Evolutionary conservation across 805 yeast species (phyloP).

Genomic region (Barnettozyma botsteinii): DNA sequence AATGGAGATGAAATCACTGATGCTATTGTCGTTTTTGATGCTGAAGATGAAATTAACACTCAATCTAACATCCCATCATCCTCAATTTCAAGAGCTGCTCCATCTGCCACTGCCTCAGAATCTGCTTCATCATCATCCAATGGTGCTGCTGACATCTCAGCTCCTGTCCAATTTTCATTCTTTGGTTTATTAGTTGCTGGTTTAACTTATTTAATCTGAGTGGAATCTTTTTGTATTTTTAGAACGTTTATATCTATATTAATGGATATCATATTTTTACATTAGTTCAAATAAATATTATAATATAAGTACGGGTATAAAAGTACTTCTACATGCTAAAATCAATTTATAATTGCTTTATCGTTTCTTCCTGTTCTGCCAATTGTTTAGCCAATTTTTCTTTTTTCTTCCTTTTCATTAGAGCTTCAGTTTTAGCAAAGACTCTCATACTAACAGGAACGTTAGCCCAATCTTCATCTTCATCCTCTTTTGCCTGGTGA

Average conservation of each 20-base stretch:
- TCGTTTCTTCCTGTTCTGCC: slow-evolving; percentile 1
- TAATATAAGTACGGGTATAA: too few species aligned
- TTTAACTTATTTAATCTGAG: slow-evolving; percentile 36
- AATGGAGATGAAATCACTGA: slow-evolving; percentile 29
- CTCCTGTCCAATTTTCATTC: slow-evolving; percentile 12
- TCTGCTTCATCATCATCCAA: slow-evolving; percentile 16
- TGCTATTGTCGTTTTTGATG: slow-evolving; percentile 34
- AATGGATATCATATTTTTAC: too few species aligned
- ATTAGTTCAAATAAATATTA: too few species aligned
- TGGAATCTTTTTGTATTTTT: too few species aligned
- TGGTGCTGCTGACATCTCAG: slow-evolving; percentile 7
- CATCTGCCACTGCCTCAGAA: slow-evolving; percentile 18
- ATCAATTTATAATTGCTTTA: too few species aligned
- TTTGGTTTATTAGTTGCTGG: slow-evolving; percentile 30
- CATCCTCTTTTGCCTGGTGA: slow-evolving; percentile 26
- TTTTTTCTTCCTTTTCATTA: slow-evolving; percentile 35
- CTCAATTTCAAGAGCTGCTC: slow-evolving; percentile 12
- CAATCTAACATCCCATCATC: slow-evolving; percentile 22
- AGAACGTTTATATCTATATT: background rate
- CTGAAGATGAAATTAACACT: slow-evolving; percentile 33
- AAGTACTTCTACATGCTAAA: too few species aligned
- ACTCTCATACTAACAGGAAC: slow-evolving; percentile 75
- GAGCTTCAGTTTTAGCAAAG: slow-evolving; percentile 78
- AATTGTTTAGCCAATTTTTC: slow-evolving; percentile 23
- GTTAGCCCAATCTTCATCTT: slow-evolving; percentile 45